phyloP scores from a whole-genome alignment of 306 rosid species.

The Amphicarpaea edgeworthii region DNA sequence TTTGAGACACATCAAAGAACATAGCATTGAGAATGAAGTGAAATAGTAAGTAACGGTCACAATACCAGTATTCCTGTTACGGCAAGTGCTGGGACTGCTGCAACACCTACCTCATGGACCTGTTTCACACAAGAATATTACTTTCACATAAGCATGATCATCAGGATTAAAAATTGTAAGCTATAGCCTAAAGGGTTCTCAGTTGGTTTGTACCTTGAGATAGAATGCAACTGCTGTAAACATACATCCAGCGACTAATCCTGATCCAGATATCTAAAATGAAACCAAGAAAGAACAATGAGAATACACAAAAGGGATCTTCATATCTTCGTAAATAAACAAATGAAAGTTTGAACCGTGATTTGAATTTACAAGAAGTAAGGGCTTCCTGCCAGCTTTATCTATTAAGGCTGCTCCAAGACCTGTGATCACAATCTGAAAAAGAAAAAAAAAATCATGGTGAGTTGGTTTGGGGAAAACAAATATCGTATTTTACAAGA shows the following conservation, averaged over 20 bases:
- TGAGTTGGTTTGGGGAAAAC: neutral
- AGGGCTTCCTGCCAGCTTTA: constrained; percentile 85
- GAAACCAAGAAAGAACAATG: constrained; percentile 44
- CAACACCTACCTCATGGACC: constrained; percentile 62
- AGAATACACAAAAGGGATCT: constrained; percentile 9
- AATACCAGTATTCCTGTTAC: constrained; percentile 76
- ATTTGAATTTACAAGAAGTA: constrained; percentile 63
- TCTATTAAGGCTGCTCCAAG: constrained; percentile 72
- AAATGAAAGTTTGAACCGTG: constrained; percentile 22
- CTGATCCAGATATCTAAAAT: constrained; percentile 73
- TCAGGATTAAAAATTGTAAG: constrained; percentile 22
- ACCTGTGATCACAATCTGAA: constrained; percentile 71
- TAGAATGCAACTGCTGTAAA: constrained; percentile 76
- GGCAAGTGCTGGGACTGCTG: constrained; percentile 70
- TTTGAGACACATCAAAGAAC: constrained; percentile 2
- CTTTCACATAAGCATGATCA: constrained; percentile 17
- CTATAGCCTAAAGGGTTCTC: constrained; percentile 16
- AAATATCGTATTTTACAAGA: constrained; percentile 3
- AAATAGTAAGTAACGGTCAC: neutral
- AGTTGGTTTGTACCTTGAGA: constrained; percentile 62
- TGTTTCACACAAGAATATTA: constrained; percentile 46
- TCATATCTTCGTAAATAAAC: too few species aligned
- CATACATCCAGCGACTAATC: constrained; percentile 70
- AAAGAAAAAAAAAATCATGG: constrained; percentile 32
- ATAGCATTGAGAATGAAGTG: neutral